These are phyloP conservation scores for Rutidosis leptorrhynchoides DNA, from an alignment of 129 eudicot species.

Conservation along the genomic window DNA sequence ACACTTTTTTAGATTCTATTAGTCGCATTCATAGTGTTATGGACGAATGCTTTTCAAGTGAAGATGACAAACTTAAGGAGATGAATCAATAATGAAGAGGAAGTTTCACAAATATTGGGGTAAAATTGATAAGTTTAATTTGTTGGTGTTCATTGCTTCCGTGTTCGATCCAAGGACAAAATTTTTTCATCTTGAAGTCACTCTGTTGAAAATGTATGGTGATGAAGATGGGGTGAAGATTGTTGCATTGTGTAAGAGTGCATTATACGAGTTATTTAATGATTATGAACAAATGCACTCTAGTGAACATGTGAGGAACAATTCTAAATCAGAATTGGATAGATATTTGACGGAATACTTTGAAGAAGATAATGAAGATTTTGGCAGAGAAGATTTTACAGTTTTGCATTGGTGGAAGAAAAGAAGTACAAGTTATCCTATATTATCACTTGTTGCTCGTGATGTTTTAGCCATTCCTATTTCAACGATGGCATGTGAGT, in stretches of 20 bases:
- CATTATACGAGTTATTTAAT: constrained; percentile 6
- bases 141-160: constrained; percentile 9
- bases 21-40: not conserved
- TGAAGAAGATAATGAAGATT: not conserved
- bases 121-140: not conserved
- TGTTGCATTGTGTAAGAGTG: not conserved
- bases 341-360: not conserved
- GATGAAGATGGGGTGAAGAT: not conserved
- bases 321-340: not conserved
- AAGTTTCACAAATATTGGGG: constrained; percentile 11
- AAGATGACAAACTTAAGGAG: not conserved
- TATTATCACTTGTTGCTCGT: constrained; percentile 9
- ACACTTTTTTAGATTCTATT: constrained; percentile 13
- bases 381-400: not conserved
- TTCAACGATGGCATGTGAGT: constrained; percentile 12
- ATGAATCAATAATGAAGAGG: not conserved
- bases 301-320: not conserved
- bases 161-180: constrained; percentile 11
- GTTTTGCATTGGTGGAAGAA: constrained; percentile 17
- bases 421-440: constrained; percentile 14
- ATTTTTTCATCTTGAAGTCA: not conserved
- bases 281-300: constrained; percentile 13
- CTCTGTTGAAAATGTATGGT: constrained; percentile 2
- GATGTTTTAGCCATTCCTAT: constrained; percentile 4
- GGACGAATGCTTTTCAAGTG: not conserved